A percentile compares a stretch with the other conserved stretches of the same genome.
Evolutionary conservation across 2,329 filamentous ascomycete genomes (phyloP).

Genomic region (Stagonosporopsis rhizophila): DNA sequence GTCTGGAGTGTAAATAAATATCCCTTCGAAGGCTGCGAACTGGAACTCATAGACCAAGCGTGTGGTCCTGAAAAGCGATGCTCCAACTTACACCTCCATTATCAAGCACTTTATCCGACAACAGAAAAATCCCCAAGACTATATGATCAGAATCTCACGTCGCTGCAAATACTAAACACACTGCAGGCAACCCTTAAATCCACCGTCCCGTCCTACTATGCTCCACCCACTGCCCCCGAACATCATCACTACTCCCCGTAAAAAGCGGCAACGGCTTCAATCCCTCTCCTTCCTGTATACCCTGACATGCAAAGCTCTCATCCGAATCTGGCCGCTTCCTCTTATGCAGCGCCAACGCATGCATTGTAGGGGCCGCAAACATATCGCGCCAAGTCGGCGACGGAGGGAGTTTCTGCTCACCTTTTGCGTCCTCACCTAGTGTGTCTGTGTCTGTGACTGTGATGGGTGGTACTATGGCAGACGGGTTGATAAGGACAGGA

Average conservation of each 20-base stretch:
- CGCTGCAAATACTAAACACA: no score
- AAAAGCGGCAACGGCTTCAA: conserved; percentile 22
- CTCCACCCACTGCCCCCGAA: neutral
- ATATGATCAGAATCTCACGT: no score
- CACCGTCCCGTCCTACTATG: neutral
- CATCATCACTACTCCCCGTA: neutral
- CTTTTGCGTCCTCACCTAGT: neutral
- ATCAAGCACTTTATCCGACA: neutral
- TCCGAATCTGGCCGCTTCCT: conserved; percentile 25
- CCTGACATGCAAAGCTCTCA: conserved; percentile 33
- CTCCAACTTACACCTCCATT: neutral
- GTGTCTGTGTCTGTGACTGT: neutral
- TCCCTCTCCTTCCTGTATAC: conserved; percentile 8
- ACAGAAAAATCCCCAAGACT: no score
- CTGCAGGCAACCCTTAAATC: neutral
- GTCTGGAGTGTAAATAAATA: no score
- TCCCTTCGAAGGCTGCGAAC: no score
- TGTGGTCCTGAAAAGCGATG: no score
- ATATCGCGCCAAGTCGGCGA: conserved; percentile 19
- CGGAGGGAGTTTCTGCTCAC: conserved; percentile 2
- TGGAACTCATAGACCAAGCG: no score
- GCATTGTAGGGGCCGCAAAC: conserved; percentile 11
- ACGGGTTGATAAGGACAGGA: conserved; percentile 23
- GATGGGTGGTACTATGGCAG: no score
- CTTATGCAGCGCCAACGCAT: conserved; percentile 1